Percentiles rank a stretch among this genome's conserved stretches.
Conservation (phyloP, 2,329 filamentous ascomycete genomes). For the Emergomyces pasteurianus region DNA sequence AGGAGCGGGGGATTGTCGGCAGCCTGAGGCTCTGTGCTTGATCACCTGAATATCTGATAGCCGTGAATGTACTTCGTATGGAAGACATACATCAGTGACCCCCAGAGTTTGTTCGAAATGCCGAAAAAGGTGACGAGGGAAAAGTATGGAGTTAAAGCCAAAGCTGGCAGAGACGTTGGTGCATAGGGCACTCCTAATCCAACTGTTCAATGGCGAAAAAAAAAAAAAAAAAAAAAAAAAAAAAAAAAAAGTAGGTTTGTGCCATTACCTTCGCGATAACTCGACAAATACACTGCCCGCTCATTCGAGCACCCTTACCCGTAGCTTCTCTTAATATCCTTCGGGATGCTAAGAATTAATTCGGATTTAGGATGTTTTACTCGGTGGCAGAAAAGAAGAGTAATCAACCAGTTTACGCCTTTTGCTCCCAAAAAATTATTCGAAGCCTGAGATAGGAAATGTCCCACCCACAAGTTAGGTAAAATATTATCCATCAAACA, state of each 20-base stretch:
- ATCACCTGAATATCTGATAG: background rate
- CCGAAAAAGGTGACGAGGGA: background rate
- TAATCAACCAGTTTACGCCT: background rate
- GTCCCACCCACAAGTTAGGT: background rate
- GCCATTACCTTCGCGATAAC: background rate
- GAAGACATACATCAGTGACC: background rate
- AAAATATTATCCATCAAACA: background rate
- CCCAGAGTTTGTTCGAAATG: background rate
- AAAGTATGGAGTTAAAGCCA: background rate
- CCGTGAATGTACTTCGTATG: background rate
- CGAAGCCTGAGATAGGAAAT: background rate
- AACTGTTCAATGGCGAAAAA: too few relatives aligned
- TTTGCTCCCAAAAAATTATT: background rate
- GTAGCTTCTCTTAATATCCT: background rate
- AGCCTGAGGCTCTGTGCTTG: background rate
- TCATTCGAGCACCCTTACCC: background rate
- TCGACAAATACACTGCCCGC: background rate
- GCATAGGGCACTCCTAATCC: too few relatives aligned
- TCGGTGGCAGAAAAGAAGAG: background rate
- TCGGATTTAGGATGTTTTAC: background rate
- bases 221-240: too few relatives aligned
- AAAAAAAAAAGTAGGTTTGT: background rate
- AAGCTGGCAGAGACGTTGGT: background rate
- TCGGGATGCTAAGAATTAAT: background rate
- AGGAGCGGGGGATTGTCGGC: too few relatives aligned